Conservation (phyloP, 1,284 basidiomycete species). For the Tilletia setariae region DNA sequence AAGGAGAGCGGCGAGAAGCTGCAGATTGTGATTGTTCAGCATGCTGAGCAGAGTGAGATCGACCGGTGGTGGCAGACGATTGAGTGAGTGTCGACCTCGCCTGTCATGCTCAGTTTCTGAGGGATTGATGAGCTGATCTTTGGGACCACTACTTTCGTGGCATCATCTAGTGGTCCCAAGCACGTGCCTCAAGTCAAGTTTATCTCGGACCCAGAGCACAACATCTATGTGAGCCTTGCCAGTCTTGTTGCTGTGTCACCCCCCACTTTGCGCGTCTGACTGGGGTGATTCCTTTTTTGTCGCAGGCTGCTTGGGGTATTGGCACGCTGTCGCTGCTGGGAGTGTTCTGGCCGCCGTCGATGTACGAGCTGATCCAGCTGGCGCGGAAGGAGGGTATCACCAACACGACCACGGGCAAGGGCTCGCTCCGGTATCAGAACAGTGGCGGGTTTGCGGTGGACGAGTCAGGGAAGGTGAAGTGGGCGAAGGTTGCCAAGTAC, state of each 20-base stretch:
- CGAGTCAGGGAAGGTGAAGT: constrained; percentile 22
- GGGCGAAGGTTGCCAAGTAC: constrained; percentile 24
- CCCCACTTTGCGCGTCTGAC: not conserved
- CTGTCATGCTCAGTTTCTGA: not conserved
- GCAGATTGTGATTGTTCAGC: constrained; percentile 23
- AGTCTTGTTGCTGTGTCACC: too few relatives aligned
- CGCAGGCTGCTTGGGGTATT: constrained; percentile 21
- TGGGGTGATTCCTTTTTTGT: not conserved
- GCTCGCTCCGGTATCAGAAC: constrained; percentile 25
- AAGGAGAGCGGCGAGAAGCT: constrained; percentile 19
- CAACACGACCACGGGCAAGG: constrained; percentile 23
- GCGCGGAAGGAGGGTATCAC: constrained; percentile 21
- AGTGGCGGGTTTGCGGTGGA: constrained; percentile 26
- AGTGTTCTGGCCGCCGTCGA: constrained; percentile 18
- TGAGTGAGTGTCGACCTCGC: constrained; percentile 16
- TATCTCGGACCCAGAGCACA: constrained; percentile 21
- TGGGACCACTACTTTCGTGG: too few relatives aligned
- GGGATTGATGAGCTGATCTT: too few relatives aligned
- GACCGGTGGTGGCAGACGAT: constrained; percentile 23
- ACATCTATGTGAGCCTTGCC: constrained; percentile 16
- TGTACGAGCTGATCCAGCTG: constrained; percentile 18
- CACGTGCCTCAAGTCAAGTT: constrained; percentile 15
- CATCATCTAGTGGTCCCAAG: constrained; percentile 8
- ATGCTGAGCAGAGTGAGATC: constrained; percentile 18
- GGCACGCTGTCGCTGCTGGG: constrained; percentile 16